Conservation (phyloP, 1,139 yeast genomes). For the Diutina siamensis region DNA sequence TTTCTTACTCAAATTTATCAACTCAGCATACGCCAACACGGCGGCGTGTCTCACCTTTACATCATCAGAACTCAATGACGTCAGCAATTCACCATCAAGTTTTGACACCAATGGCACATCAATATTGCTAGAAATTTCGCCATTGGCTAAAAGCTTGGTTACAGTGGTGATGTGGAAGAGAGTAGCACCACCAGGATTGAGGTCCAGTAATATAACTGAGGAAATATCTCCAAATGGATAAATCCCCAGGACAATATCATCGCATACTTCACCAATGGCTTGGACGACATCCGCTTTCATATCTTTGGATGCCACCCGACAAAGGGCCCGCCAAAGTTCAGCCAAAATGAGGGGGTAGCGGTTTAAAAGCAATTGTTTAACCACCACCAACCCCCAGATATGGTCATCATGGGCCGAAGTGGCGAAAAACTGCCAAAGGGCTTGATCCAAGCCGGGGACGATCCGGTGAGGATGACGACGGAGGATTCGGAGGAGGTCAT, state of each 20-base stretch:
- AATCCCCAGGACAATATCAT: slow-evolving; percentile 20
- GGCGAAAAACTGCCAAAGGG: slow-evolving; percentile 20
- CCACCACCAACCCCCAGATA: slow-evolving; percentile 21
- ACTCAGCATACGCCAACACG: slow-evolving; percentile 8
- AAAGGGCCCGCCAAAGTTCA: slow-evolving; percentile 17
- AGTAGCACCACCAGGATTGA: slow-evolving; percentile 15
- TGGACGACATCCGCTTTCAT: slow-evolving; percentile 14
- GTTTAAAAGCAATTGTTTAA: slow-evolving; percentile 26
- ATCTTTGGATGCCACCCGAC: slow-evolving; percentile 12
- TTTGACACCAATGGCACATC: slow-evolving; percentile 26
- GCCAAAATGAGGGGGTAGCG: slow-evolving; percentile 13
- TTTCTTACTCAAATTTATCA: slow-evolving; percentile 11
- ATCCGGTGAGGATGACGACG: background rate
- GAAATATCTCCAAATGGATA: slow-evolving; percentile 16
- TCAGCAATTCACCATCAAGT: slow-evolving; percentile 15
- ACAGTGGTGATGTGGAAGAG: slow-evolving; percentile 12
- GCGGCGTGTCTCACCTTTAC: background rate
- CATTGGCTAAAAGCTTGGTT: background rate
- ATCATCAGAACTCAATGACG: background rate
- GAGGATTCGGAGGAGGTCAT: background rate
- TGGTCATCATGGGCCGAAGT: slow-evolving; percentile 9
- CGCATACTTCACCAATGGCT: slow-evolving; percentile 21
- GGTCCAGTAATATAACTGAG: slow-evolving; percentile 9
- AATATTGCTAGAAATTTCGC: background rate
- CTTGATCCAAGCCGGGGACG: slow-evolving; percentile 13